Conservation (phyloP, 208 protist genomes). For the Wallacemonas collosoma region DNA sequence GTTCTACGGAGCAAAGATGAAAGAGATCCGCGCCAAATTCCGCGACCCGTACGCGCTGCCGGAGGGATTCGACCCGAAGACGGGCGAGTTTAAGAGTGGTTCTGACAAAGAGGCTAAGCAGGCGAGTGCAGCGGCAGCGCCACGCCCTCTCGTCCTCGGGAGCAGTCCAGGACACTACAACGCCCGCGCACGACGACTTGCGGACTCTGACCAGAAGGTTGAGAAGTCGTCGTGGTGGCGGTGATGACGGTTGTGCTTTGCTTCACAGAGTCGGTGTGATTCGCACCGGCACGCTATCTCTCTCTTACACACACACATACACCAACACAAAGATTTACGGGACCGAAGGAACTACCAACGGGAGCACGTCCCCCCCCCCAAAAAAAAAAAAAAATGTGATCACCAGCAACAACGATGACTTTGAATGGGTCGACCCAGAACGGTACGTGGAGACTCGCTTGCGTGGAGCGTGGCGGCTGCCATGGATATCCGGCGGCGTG, state of each 20-base stretch:
- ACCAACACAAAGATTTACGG: neutral
- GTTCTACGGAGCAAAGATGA: slow-evolving; percentile 72
- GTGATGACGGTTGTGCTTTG: neutral
- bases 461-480: too few relatives aligned
- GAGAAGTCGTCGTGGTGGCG: slow-evolving; percentile 14
- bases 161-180: slow-evolving; percentile 45
- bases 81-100: slow-evolving; percentile 31
- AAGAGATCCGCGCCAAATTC: slow-evolving; percentile 58
- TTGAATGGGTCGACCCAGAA: too few relatives aligned
- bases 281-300: too few relatives aligned
- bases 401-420: too few relatives aligned
- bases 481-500: too few relatives aligned
- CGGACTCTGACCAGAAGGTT: slow-evolving; percentile 15
- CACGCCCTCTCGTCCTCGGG: slow-evolving; percentile 51
- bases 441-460: too few relatives aligned
- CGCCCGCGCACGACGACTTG: slow-evolving; percentile 13
- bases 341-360: too few relatives aligned
- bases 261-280: neutral
- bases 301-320: neutral
- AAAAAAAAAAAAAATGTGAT: too few relatives aligned
- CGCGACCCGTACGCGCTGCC: slow-evolving; percentile 76
- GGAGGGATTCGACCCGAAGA: slow-evolving; percentile 70
- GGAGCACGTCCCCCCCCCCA: too few relatives aligned
- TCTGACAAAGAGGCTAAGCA: slow-evolving; percentile 11
- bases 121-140: slow-evolving; percentile 20